Evolutionary conservation across 768 basidiomycete species (phyloP).

Genomic region (Mycena sanguinolenta): DNA sequence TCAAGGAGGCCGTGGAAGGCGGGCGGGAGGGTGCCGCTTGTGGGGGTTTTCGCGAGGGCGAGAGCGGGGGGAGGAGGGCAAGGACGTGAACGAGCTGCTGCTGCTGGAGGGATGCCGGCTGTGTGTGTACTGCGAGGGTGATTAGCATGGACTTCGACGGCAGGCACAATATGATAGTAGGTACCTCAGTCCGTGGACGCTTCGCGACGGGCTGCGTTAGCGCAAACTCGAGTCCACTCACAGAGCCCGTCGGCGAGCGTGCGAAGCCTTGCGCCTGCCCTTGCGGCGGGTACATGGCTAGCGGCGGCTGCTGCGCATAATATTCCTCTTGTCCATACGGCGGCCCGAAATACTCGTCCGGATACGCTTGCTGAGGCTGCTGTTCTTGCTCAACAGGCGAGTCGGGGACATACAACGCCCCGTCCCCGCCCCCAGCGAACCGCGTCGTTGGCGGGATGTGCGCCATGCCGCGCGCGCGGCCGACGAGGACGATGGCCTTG

Average conservation of each 20-base stretch:
- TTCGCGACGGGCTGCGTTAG: constrained; percentile 19
- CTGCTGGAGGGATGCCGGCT: background rate
- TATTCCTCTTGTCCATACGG: too few species aligned
- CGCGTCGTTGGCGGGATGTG: constrained; percentile 65
- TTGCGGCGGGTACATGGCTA: background rate
- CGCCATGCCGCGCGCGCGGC: constrained; percentile 79
- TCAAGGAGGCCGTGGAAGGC: constrained; percentile 35
- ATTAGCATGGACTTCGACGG: too few species aligned
- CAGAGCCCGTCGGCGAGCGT: constrained; percentile 50
- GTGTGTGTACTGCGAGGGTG: too few species aligned
- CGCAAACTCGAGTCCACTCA: constrained; percentile 31
- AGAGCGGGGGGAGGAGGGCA: too few species aligned
- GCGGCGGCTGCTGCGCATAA: background rate
- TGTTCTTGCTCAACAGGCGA: too few species aligned
- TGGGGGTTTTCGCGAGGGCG: background rate
- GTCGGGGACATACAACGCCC: constrained; percentile 65
- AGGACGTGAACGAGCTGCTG: too few species aligned
- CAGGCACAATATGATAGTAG: too few species aligned
- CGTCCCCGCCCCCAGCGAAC: constrained; percentile 56
- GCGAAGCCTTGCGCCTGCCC: constrained; percentile 59
- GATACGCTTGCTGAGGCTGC: too few species aligned
- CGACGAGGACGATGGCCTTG: constrained; percentile 94
- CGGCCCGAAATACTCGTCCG: too few species aligned
- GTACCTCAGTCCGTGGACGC: constrained; percentile 22
- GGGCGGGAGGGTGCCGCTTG: constrained; percentile 13